Conservation (phyloP, 768 basidiomycete genomes). For the Strobilomyces echinocephalus region DNA sequence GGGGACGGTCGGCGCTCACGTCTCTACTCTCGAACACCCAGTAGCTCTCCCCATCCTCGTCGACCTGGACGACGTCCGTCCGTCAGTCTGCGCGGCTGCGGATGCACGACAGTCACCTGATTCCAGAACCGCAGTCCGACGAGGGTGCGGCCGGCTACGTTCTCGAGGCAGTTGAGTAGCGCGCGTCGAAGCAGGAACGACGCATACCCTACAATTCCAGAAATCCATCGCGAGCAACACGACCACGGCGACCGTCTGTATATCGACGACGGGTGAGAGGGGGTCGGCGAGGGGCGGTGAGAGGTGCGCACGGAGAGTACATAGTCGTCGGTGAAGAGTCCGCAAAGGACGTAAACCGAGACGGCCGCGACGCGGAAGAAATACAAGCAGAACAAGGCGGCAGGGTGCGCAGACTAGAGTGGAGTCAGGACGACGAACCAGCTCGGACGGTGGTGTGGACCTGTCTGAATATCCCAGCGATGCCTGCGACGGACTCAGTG, state of each 20-base stretch:
- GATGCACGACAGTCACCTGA: constrained; percentile 45
- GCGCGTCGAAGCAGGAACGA: not conserved
- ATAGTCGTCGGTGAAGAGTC: constrained; percentile 84
- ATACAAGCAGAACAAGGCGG: constrained; percentile 83
- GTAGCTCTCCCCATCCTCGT: constrained; percentile 91
- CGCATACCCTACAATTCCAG: constrained; percentile 87
- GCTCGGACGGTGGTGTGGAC: constrained; percentile 33
- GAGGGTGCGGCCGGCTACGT: constrained; percentile 88
- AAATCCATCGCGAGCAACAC: constrained; percentile 96
- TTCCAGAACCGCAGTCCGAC: constrained; percentile 98
- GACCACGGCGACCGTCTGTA: constrained; percentile 83
- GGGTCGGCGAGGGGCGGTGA: not conserved
- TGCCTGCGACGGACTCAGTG: constrained; percentile 37
- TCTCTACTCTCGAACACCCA: constrained; percentile 99
- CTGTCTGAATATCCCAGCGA: constrained; percentile 75
- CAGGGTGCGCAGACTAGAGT: constrained; percentile 69
- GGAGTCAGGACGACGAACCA: constrained; percentile 12
- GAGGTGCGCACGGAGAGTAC: constrained; percentile 74
- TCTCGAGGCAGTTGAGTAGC: constrained; percentile 42
- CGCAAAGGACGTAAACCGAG: constrained; percentile 88
- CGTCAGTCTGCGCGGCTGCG: not conserved
- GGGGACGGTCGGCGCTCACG: constrained; percentile 45
- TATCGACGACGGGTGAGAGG: not conserved
- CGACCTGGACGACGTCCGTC: constrained; percentile 49
- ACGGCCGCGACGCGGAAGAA: constrained; percentile 88